A percentile compares a stretch with the other conserved stretches of the same genome.
These are phyloP conservation scores for Vitis cinerea DNA, from an alignment of 164 flowering plant species.

Conservation along the genomic window DNA sequence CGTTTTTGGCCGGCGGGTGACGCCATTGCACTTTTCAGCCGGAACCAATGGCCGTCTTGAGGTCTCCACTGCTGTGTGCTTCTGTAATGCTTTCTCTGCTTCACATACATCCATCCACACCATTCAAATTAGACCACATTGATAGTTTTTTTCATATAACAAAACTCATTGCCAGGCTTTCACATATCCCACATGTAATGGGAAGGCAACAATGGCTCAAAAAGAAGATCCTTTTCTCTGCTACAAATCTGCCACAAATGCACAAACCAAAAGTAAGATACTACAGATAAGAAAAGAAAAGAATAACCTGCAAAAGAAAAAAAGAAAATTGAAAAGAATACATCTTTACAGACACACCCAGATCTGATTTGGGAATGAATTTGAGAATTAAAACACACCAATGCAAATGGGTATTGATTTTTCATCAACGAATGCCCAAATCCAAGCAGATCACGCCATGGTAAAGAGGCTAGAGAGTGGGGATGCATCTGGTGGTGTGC, in stretches of 20 bases:
- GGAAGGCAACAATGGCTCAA: slow-evolving; percentile 18
- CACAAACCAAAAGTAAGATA: slow-evolving; percentile 32
- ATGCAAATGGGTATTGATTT: slow-evolving; percentile 23
- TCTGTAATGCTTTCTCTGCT: slow-evolving; percentile 38
- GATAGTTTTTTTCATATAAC: slow-evolving; percentile 32
- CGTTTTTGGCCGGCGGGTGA: slow-evolving; percentile 23
- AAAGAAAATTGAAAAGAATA: slow-evolving; percentile 22
- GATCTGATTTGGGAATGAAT: slow-evolving; percentile 34
- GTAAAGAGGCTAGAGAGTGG: slow-evolving; percentile 14
- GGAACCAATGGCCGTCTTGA: slow-evolving; percentile 56
- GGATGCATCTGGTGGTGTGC: slow-evolving; percentile 11
- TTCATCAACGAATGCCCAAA: slow-evolving; percentile 28
- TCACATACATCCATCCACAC: slow-evolving; percentile 83
- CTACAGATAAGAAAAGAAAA: slow-evolving; percentile 10
- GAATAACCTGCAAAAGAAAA: slow-evolving; percentile 17
- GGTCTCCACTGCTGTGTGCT: slow-evolving; percentile 40
- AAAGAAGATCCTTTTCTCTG: slow-evolving; percentile 45
- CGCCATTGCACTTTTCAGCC: slow-evolving; percentile 46
- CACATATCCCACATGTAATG: slow-evolving; percentile 24
- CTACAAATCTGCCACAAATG: slow-evolving; percentile 49
- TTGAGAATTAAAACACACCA: slow-evolving; percentile 19
- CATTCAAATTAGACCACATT: slow-evolving; percentile 56
- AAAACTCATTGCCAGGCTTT: slow-evolving; percentile 22
- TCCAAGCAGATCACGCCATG: slow-evolving; percentile 42
- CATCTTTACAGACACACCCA: slow-evolving; percentile 43